These are phyloP conservation scores for Picea glauca DNA, from an alignment of 75 land plant species.

Conservation along the genomic window DNA sequence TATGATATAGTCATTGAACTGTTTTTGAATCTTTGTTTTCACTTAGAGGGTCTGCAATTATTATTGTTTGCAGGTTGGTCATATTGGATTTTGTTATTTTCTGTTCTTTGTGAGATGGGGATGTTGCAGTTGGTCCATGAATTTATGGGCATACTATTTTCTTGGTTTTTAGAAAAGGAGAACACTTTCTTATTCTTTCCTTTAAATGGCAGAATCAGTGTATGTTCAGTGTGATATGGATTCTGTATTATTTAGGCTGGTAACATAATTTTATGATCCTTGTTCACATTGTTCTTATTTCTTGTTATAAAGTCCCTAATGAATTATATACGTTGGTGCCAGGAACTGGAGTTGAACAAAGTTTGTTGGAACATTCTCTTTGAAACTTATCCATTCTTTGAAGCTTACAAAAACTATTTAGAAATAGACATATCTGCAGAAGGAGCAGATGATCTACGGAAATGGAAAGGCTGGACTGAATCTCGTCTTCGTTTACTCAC, in stretches of 20 bases:
- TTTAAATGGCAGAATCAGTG: neutral
- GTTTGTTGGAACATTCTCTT: conserved; percentile 67
- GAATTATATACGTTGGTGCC: conserved; percentile 11
- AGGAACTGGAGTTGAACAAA: conserved; percentile 67
- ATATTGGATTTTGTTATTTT: too few species aligned
- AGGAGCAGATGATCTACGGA: conserved; percentile 70
- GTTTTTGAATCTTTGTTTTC: too few species aligned
- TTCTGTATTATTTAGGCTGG: too few species aligned
- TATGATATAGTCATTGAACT: too few species aligned
- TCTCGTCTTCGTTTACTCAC: conserved; percentile 86
- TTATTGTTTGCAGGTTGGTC: too few species aligned
- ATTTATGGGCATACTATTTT: too few species aligned
- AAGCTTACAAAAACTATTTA: conserved; percentile 86
- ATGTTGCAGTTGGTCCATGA: neutral
- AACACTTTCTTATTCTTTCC: too few species aligned
- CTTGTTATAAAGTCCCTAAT: neutral
- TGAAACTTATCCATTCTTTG: conserved; percentile 84
- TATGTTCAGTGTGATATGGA: too few species aligned
- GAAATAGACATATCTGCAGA: conserved; percentile 80
- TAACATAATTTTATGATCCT: too few species aligned
- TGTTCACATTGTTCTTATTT: neutral
- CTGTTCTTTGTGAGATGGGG: neutral
- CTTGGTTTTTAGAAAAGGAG: too few species aligned
- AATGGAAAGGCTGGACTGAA: conserved; percentile 98
- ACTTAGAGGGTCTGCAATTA: too few species aligned